Evolutionary conservation across 2,329 filamentous ascomycete species (phyloP), one percentile per base, ranked within the genome.

Genomic region (Aspergillus fumigatiaffinis): DNA sequence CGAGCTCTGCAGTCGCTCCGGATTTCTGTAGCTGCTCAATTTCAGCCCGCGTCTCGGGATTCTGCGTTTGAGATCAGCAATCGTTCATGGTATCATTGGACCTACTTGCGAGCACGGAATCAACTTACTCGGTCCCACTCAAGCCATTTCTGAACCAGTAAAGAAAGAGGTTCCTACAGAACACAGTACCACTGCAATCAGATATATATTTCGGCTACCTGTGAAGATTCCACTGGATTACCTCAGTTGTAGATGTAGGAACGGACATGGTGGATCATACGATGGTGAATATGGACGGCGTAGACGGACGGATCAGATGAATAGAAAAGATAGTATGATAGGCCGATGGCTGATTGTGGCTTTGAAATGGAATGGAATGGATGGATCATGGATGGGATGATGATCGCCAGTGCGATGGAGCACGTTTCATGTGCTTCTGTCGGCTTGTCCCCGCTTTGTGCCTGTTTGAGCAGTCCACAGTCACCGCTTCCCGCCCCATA

Each of bases 61-160:
- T 82, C 74, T 78, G 59, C 54, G 21, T 25, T 47, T 17, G 44
- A 26, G 10, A 25, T 66, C 64, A 66, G 50, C 50, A 57, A 55
- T 3, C 6, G 28, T 21, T 26, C 28, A 17, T 29, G 32, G 17
- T 41, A 17, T 29, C 20, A 26, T 28, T n/a, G 47, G 44, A 44
- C n/a, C 25, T 49, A 53, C 48, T 47, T 26, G 17, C 23, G 17
- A 51, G 53, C 26, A 54, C n/a, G 21, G n/a, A 23, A 41, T 35
- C 21, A 42, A 56, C 60, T 38, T 69, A 77, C 76, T 68, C 80
- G 71, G 68, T 87, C 84, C 64, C 83, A 79, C 57, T 79, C 74
- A n/a, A 87, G 76, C 84, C 84, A 87, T 71, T 78, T 79, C 62
- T 79, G 65, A 54, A 82, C 79, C 56, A 85, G 71, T 17, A 63